Conservation (phyloP, 23 red algal genomes). For the Gracilaria vermiculophylla region DNA sequence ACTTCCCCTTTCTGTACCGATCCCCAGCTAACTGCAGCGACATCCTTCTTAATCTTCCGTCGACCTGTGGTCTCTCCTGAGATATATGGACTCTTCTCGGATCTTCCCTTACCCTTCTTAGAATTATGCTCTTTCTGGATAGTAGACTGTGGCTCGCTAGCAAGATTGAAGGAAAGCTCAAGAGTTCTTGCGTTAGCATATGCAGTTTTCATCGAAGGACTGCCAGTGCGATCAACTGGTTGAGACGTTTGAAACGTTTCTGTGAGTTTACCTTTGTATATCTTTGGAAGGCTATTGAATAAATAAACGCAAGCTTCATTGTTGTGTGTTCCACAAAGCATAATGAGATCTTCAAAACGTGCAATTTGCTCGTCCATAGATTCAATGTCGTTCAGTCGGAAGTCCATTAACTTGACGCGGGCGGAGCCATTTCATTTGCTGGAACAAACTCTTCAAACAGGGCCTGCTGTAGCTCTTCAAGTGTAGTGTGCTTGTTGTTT, state of each 20-base stretch:
- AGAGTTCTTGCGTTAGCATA: background rate
- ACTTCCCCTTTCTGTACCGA: background rate
- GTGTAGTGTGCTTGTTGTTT: background rate
- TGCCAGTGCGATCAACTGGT: background rate
- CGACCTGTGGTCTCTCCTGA: background rate
- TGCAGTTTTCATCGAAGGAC: background rate
- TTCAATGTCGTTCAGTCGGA: background rate
- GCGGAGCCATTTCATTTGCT: background rate
- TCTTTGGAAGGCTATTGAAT: background rate
- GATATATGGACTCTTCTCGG: background rate
- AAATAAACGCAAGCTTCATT: constrained; percentile 1
- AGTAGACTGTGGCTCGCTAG: background rate
- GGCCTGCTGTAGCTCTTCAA: constrained; percentile 11
- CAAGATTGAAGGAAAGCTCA: background rate
- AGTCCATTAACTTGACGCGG: background rate
- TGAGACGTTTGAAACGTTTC: background rate
- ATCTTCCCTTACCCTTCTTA: background rate
- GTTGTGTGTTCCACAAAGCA: background rate
- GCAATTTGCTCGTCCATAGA: background rate
- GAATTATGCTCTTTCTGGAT: background rate
- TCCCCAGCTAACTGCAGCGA: background rate
- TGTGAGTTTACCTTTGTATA: background rate
- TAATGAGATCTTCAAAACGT: background rate
- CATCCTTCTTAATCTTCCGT: background rate
- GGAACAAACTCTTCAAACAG: constrained; percentile 27